These are phyloP conservation scores for Wickerhamomyces chambardii DNA, from an alignment of 805 yeast genomes.

Conservation along the genomic window DNA sequence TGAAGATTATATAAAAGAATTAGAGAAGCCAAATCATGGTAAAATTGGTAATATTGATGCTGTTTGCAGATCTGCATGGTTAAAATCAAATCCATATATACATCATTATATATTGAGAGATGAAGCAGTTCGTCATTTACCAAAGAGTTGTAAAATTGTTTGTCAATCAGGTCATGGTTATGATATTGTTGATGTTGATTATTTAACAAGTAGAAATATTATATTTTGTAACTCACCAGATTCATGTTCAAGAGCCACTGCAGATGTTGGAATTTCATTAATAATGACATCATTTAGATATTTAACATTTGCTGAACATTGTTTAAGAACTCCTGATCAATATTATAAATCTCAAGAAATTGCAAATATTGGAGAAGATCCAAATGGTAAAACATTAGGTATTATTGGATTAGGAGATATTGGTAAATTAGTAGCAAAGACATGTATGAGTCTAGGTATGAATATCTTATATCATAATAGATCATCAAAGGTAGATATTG, in stretches of 20 bases:
- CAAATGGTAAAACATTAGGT: conserved; percentile 33
- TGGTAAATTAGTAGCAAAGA: conserved; percentile 31
- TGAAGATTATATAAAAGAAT: conserved; percentile 25
- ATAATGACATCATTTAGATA: conserved; percentile 26
- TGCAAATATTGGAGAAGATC: conserved; percentile 27
- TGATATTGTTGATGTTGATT: conserved; percentile 28
- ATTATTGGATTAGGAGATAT: conserved; percentile 40
- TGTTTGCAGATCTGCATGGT: conserved; percentile 28
- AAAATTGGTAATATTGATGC: conserved; percentile 25
- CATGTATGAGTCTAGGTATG: conserved; percentile 34
- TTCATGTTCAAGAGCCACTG: conserved; percentile 29
- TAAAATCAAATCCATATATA: conserved; percentile 27
- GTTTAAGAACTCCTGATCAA: conserved; percentile 23
- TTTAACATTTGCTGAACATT: conserved; percentile 26
- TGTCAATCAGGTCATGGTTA: conserved; percentile 31
- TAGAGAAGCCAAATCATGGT: conserved; percentile 24
- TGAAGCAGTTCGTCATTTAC: conserved; percentile 22
- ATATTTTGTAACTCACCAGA: conserved; percentile 30
- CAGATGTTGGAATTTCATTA: conserved; percentile 26
- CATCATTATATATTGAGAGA: conserved; percentile 24
- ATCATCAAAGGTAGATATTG: conserved; percentile 19
- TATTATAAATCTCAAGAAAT: conserved; percentile 22
- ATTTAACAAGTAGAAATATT: conserved; percentile 21
- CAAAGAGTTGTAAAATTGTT: conserved; percentile 25
- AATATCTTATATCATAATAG: conserved; percentile 33